A percentile compares a stretch with the other conserved stretches of the same genome.
phyloP scores from a whole-genome alignment of 164 flowering plant species.

The Saururus chinensis region DNA sequence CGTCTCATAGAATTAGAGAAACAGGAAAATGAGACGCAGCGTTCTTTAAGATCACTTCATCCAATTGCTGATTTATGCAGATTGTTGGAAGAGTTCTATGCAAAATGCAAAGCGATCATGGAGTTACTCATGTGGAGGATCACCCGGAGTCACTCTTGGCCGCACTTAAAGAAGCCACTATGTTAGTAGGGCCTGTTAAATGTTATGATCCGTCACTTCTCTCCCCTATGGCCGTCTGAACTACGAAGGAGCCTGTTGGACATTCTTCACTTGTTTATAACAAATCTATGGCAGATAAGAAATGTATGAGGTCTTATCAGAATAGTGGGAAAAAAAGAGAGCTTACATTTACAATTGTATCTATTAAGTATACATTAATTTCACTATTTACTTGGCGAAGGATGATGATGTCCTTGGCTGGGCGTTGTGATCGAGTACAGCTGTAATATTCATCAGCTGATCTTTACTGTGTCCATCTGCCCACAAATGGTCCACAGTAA shows the following conservation, averaged over 20 bases:
- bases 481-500: no score
- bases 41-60: background rate
- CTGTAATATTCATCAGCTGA: no score
- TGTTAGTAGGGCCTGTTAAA: conserved; percentile 60
- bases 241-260: no score
- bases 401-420: no score
- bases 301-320: background rate
- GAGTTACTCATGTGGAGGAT: conserved; percentile 38
- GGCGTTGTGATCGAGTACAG: no score
- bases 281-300: background rate
- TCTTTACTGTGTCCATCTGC: no score
- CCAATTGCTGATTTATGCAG: conserved; percentile 18
- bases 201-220: conserved; percentile 15
- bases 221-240: background rate
- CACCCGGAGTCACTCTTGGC: conserved; percentile 43
- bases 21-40: background rate
- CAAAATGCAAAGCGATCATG: conserved; percentile 34
- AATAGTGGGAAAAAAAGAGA: background rate
- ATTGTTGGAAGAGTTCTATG: conserved; percentile 65
- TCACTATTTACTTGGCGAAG: no score
- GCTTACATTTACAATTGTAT: no score
- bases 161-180: conserved; percentile 51
- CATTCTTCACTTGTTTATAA: no score
- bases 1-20: background rate
- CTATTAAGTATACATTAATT: no score